A percentile compares a stretch with the other conserved stretches of the same genome.
Evolutionary conservation across 2,329 filamentous ascomycete species (phyloP).

Genomic region (Exophiala calicioides): DNA sequence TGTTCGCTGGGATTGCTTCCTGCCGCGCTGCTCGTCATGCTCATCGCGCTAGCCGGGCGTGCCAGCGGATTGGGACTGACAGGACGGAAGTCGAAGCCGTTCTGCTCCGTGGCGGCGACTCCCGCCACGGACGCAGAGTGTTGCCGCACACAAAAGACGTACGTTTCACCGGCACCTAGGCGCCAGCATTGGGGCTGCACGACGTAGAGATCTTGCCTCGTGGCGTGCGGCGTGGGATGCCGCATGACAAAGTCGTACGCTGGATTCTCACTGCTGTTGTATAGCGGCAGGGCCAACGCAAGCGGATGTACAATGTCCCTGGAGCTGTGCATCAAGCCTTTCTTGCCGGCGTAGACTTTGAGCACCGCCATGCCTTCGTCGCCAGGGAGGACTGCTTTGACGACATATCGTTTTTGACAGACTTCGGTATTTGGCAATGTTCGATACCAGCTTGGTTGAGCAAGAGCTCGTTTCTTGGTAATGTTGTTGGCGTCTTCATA

Average conservation of each 20-base stretch:
- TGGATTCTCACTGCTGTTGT: conserved; percentile 89
- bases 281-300: conserved; percentile 83
- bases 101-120: conserved; percentile 21
- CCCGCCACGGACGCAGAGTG: conserved; percentile 63
- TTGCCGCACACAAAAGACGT: conserved; percentile 93
- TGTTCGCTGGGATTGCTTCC: conserved; percentile 52
- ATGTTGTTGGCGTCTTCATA: conserved; percentile 84
- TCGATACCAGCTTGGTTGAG: conserved; percentile 87
- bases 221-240: conserved; percentile 96
- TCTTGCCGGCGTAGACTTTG: conserved; percentile 90
- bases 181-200: conserved; percentile 90
- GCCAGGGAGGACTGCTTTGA: conserved; percentile 88
- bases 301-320: conserved; percentile 93
- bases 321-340: conserved; percentile 95
- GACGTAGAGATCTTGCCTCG: conserved; percentile 94
- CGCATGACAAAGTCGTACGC: conserved; percentile 89
- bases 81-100: conserved; percentile 29
- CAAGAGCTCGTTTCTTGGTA: conserved; percentile 79
- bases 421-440: conserved; percentile 46
- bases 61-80: conserved; percentile 41
- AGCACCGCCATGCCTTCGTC: conserved; percentile 87
- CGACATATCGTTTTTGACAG: conserved; percentile 77
- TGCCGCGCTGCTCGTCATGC: conserved; percentile 58
- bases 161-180: conserved; percentile 92
- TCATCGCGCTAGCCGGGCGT: conserved; percentile 60